phyloP scores from a whole-genome alignment of 116 monocot genomes.

The Phalaenopsis hybrid region DNA sequence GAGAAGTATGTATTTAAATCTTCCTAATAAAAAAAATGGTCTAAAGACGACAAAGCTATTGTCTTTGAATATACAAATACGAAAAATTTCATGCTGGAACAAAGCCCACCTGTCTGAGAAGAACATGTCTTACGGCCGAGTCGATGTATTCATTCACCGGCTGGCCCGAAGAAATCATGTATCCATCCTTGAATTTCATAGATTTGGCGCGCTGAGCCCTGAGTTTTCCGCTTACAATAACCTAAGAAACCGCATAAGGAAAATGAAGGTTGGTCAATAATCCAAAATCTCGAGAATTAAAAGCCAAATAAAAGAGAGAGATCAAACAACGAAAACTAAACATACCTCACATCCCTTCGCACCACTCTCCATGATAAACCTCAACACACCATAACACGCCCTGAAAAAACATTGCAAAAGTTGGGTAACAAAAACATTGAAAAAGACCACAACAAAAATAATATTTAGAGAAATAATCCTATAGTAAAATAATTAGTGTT shows the following conservation, averaged over 20 bases:
- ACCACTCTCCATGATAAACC: conserved; percentile 76
- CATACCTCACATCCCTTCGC: conserved; percentile 75
- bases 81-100: too few relatives aligned
- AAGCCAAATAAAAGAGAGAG: not conserved
- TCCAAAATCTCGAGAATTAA: not conserved
- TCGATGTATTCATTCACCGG: conserved; percentile 78
- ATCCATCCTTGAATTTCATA: conserved; percentile 83
- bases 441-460: not conserved
- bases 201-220: conserved; percentile 78
- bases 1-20: too few relatives aligned
- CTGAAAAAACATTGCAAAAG: conserved; percentile 13
- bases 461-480: not conserved
- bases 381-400: conserved; percentile 74
- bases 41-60: too few relatives aligned
- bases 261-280: not conserved
- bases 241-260: conserved; percentile 16
- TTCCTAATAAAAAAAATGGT: too few relatives aligned
- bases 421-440: not conserved
- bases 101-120: conserved; percentile 57
- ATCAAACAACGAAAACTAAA: not conserved
- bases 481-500: not conserved
- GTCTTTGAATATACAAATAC: too few relatives aligned
- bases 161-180: conserved; percentile 82
- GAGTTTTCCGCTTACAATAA: conserved; percentile 72
- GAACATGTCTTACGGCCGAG: conserved; percentile 73